Evolutionary conservation across 2,329 filamentous ascomycete species (phyloP), one percentile per base, ranked within the genome.

Genomic region (Trichoderma lentiforme): DNA sequence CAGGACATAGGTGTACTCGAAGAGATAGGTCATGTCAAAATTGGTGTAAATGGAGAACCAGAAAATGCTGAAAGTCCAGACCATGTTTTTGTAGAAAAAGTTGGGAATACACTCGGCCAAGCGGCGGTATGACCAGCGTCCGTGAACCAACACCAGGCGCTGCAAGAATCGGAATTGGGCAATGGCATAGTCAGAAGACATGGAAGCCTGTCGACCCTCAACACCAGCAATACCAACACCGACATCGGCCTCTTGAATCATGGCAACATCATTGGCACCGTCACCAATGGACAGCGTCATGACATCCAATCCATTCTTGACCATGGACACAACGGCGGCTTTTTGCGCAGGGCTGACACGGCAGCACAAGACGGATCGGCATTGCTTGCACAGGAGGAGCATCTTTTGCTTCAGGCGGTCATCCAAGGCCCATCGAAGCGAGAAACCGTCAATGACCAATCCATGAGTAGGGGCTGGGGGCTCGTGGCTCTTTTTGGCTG

Each of bases 81-180:
- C 92, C 82, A 99, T 92, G 85, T 98, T 99, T 92, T 99, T 99
- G 89, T 98, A 99, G 86, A 99, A 99, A 87, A 99, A 99, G 82
- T 99, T 99, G 81, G 94, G 94, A 78, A 97, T 98, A 61, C 92
- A 93, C 84, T 99, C 96, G 34, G 92, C 94, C 80, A 99, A 85
- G 77, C 96, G 90, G 68, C 95, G 90, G 83, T 99, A 99, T n/a
- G 94, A 97, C 93, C 95, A 98, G 72, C 95, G 90, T 72, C 95
- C 95, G 79, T 98, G 95, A 5, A 98, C 94, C 24, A 98, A 88
- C 34, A 98, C 88, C 73, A 98, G 86, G 70, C 95, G 87, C 77
- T 94, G 91, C 66, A 98, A 85, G 84, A 93, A 98, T 53, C 94
- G 89, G 85, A 98, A 98, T 81, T 98, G 95, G 1, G 93, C 95